A percentile compares a stretch with the other conserved stretches of the same genome.
Conservation (phyloP, 176 grass and related monocot genomes). For the Luzula sylvatica region DNA sequence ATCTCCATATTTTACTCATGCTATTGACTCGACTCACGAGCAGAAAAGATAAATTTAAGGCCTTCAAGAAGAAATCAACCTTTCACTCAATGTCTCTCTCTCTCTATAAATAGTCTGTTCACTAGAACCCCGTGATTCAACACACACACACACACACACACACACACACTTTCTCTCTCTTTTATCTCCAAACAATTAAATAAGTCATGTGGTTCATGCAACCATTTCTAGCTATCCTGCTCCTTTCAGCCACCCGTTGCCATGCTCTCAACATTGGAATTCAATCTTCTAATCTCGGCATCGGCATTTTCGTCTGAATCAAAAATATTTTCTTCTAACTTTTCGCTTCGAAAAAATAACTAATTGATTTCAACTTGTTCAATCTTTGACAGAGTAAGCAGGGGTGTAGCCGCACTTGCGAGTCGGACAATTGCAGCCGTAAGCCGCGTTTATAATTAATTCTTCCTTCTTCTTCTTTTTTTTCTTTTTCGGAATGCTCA, state of each 20-base stretch:
- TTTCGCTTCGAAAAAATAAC: neutral
- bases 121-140: too few species aligned
- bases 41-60: too few species aligned
- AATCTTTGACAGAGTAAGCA: slow-evolving; percentile 36
- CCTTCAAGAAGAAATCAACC: too few species aligned
- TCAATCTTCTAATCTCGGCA: slow-evolving; percentile 18
- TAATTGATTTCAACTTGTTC: slow-evolving; percentile 2
- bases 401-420: slow-evolving; percentile 66
- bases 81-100: too few species aligned
- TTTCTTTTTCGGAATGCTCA: neutral
- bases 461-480: neutral
- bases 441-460: neutral
- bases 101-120: too few species aligned
- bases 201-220: slow-evolving; percentile 2
- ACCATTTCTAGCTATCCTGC: slow-evolving; percentile 23
- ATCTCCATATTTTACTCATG: too few species aligned
- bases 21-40: too few species aligned
- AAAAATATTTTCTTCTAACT: neutral
- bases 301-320: slow-evolving; percentile 22
- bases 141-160: too few species aligned
- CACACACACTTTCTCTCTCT: neutral
- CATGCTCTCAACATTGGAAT: slow-evolving; percentile 33
- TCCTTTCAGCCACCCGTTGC: slow-evolving; percentile 18
- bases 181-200: slow-evolving; percentile 21
- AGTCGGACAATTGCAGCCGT: slow-evolving; percentile 53